These are phyloP conservation scores for Tremella yokohamensis DNA, from an alignment of 768 basidiomycete genomes.

Conservation along the genomic window DNA sequence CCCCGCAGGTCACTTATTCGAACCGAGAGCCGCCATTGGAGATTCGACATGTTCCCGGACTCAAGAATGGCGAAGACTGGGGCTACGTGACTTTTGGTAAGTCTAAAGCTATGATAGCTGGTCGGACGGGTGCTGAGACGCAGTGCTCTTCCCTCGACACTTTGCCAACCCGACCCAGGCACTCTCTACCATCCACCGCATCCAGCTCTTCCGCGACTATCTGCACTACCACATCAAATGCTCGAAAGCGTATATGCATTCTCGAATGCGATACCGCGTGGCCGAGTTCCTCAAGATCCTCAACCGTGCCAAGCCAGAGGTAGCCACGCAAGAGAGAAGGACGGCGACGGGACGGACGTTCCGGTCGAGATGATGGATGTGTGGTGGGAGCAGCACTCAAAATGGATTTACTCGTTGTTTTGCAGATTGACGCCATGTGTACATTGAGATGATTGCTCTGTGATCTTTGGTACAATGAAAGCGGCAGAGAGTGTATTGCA, in stretches of 20 bases:
- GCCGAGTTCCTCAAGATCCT: slow-evolving; percentile 79
- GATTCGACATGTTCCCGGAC: slow-evolving; percentile 77
- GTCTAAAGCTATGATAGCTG: slow-evolving; percentile 13
- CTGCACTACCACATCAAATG: slow-evolving; percentile 97
- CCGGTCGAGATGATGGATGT: slow-evolving; percentile 23
- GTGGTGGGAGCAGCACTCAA: slow-evolving; percentile 1
- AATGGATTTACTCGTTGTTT: neutral
- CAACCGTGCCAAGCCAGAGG: slow-evolving; percentile 93
- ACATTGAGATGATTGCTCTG: neutral
- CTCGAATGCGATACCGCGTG: slow-evolving; percentile 87
- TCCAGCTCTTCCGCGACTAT: slow-evolving; percentile 95
- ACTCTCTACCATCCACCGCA: slow-evolving; percentile 79
- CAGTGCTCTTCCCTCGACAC: slow-evolving; percentile 92
- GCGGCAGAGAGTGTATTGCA: no score
- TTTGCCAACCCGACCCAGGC: slow-evolving; percentile 70
- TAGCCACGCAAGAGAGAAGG: slow-evolving; percentile 70
- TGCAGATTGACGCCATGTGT: neutral
- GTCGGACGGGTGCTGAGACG: neutral
- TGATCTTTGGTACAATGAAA: no score
- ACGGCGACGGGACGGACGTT: slow-evolving; percentile 62
- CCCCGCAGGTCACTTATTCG: slow-evolving; percentile 93
- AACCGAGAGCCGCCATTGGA: slow-evolving; percentile 95
- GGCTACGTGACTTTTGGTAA: slow-evolving; percentile 88
- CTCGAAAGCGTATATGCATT: slow-evolving; percentile 98
- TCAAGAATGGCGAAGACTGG: slow-evolving; percentile 77